Evolutionary conservation across 2,329 filamentous ascomycete species (phyloP).

Genomic region (Colletotrichum tanaceti): DNA sequence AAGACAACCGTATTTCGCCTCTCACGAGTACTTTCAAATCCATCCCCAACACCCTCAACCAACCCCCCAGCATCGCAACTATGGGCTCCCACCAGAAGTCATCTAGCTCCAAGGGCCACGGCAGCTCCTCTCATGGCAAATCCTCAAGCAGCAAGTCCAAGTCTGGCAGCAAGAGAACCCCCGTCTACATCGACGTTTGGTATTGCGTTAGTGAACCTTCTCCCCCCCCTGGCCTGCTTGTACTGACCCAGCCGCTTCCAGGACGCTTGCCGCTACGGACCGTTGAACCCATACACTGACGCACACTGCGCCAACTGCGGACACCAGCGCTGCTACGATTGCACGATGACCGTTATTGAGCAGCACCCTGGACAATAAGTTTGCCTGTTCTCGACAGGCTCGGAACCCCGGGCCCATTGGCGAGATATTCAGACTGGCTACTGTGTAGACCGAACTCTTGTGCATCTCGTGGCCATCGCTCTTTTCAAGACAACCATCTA

Average conservation of each 20-base stretch:
- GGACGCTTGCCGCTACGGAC: not conserved
- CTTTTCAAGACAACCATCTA: not conserved
- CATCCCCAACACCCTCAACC: not conserved
- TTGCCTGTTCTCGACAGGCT: not conserved
- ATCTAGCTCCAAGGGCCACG: not conserved
- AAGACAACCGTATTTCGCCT: too few relatives aligned
- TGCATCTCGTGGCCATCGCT: not conserved
- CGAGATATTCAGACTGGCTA: not conserved
- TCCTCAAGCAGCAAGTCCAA: not conserved
- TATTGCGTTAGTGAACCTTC: conserved; percentile 14
- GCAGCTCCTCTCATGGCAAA: conserved; percentile 8
- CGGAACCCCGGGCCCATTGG: too few relatives aligned
- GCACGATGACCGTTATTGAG: not conserved
- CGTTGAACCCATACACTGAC: not conserved
- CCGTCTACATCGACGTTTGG: not conserved
- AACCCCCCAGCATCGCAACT: not conserved
- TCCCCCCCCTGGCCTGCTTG: too few relatives aligned
- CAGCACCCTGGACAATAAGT: not conserved
- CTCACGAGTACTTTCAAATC: too few relatives aligned
- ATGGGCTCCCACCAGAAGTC: not conserved
- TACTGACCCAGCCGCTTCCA: conserved; percentile 6
- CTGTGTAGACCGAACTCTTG: not conserved
- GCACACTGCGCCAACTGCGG: conserved; percentile 5
- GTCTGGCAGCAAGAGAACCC: not conserved
- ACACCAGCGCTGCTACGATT: conserved; percentile 1